Evolutionary conservation across 371 early-diverging fungal species (phyloP).

Genomic region (Saksenaea oblongispora): DNA sequence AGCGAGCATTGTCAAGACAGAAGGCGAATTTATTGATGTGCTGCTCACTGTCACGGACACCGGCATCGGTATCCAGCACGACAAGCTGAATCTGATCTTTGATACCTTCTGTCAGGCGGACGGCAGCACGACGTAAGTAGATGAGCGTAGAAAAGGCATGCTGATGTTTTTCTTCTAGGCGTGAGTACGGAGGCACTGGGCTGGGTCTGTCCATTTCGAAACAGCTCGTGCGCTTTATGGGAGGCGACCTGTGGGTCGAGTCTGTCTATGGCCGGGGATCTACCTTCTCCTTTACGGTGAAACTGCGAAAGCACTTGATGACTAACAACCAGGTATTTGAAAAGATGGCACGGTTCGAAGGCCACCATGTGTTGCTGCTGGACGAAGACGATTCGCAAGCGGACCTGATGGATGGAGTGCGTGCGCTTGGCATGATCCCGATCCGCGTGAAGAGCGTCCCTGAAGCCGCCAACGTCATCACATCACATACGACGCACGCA

Average conservation of each 20-base stretch:
- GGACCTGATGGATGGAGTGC: slow-evolving; percentile 11
- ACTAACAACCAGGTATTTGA: slow-evolving; percentile 36
- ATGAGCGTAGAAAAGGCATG: neutral
- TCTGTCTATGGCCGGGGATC: slow-evolving; percentile 64
- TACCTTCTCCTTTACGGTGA: slow-evolving; percentile 66
- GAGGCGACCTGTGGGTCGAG: slow-evolving; percentile 66
- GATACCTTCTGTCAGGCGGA: slow-evolving; percentile 79
- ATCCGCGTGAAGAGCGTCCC: slow-evolving; percentile 24
- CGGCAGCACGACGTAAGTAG: slow-evolving; percentile 61
- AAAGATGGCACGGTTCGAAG: slow-evolving; percentile 43
- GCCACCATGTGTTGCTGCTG: slow-evolving; percentile 45
- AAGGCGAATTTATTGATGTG: slow-evolving; percentile 49
- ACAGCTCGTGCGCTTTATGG: slow-evolving; percentile 50
- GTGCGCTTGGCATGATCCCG: slow-evolving; percentile 12
- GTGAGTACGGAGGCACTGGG: slow-evolving; percentile 36
- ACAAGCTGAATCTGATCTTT: slow-evolving; percentile 69
- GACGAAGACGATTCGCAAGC: slow-evolving; percentile 22
- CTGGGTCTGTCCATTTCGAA: slow-evolving; percentile 53
- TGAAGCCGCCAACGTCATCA: neutral
- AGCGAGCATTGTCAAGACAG: slow-evolving; percentile 36
- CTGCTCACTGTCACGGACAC: slow-evolving; percentile 73
- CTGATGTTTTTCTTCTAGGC: neutral
- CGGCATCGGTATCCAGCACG: slow-evolving; percentile 78
- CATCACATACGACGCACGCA: slow-evolving; percentile 4
- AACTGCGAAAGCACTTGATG: slow-evolving; percentile 40